Percentiles rank a stretch among this genome's conserved stretches.
Evolutionary conservation across 305 asterid species (phyloP).

Genomic region (Fraxinus xanthoxyloides): DNA sequence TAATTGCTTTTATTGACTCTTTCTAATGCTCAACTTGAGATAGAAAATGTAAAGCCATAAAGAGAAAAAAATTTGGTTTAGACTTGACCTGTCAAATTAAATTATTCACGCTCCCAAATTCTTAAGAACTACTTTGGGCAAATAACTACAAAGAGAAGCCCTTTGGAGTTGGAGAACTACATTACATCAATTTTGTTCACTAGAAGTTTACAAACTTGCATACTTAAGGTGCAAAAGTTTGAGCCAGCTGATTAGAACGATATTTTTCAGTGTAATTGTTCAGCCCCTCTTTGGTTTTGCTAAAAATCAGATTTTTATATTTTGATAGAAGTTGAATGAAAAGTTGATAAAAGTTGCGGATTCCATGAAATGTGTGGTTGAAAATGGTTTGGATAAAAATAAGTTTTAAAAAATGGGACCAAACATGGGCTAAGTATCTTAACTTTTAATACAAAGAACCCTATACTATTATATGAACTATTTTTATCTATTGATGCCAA

Average conservation of each 20-base stretch:
- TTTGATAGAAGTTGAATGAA: neutral
- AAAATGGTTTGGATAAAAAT: neutral
- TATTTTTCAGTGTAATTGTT: neutral
- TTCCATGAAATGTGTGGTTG: neutral
- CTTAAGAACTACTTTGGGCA: neutral
- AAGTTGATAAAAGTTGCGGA: neutral
- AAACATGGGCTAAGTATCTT: neutral
- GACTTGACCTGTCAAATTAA: neutral
- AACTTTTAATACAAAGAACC: neutral
- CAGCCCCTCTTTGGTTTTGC: neutral
- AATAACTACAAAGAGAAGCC: neutral
- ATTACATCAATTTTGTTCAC: neutral
- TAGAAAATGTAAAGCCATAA: neutral
- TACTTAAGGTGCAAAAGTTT: neutral
- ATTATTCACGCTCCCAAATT: neutral
- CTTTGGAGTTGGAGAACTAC: neutral
- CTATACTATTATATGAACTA: neutral
- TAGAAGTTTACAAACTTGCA: neutral
- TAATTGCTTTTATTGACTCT: neutral
- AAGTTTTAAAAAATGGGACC: neutral
- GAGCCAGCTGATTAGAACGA: neutral
- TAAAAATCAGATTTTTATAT: too few relatives aligned
- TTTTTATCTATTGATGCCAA: slow-evolving; percentile 6
- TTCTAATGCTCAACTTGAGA: neutral
- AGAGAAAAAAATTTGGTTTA: neutral